Evolutionary conservation across 2,329 filamentous ascomycete species (phyloP).

Genomic region (Botrytis pseudocinerea): DNA sequence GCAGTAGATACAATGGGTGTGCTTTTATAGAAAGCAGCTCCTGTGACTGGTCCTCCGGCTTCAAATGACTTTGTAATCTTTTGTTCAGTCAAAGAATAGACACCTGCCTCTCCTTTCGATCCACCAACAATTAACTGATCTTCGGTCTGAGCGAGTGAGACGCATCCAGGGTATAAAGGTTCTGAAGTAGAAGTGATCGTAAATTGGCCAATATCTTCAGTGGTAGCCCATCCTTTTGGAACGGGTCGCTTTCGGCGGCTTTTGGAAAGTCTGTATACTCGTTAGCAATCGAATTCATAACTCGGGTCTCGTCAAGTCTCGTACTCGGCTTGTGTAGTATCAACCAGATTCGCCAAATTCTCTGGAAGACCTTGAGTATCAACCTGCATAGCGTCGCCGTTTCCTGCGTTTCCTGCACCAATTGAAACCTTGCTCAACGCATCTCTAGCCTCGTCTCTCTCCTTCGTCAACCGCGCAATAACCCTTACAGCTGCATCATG

Average conservation of each 20-base stretch:
- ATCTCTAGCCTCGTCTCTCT: slow-evolving; percentile 89
- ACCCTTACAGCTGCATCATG: slow-evolving; percentile 96
- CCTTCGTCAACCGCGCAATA: slow-evolving; percentile 85
- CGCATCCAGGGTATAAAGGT: slow-evolving; percentile 59
- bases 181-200: slow-evolving; percentile 55
- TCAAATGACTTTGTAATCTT: slow-evolving; percentile 56
- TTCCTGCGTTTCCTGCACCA: slow-evolving; percentile 53
- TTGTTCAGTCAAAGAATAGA: slow-evolving; percentile 77
- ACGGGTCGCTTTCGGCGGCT: slow-evolving; percentile 86
- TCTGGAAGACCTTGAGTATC: slow-evolving; percentile 78
- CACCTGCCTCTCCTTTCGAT: slow-evolving; percentile 62
- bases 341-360: slow-evolving; percentile 69
- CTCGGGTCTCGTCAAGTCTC: slow-evolving; percentile 42
- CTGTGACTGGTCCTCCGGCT: slow-evolving; percentile 55
- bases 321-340: slow-evolving; percentile 77
- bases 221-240: slow-evolving; percentile 80
- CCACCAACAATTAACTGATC: slow-evolving; percentile 64
- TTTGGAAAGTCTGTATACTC: slow-evolving; percentile 68
- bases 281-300: slow-evolving; percentile 27
- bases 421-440: slow-evolving; percentile 84
- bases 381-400: slow-evolving; percentile 89
- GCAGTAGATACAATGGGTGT: slow-evolving; percentile 39
- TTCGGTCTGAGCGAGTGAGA: slow-evolving; percentile 59
- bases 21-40: slow-evolving; percentile 51
- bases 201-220: slow-evolving; percentile 67